Evolutionary conservation across 2,329 filamentous ascomycete species (phyloP).

Genomic region (Huntiella abstrusa): DNA sequence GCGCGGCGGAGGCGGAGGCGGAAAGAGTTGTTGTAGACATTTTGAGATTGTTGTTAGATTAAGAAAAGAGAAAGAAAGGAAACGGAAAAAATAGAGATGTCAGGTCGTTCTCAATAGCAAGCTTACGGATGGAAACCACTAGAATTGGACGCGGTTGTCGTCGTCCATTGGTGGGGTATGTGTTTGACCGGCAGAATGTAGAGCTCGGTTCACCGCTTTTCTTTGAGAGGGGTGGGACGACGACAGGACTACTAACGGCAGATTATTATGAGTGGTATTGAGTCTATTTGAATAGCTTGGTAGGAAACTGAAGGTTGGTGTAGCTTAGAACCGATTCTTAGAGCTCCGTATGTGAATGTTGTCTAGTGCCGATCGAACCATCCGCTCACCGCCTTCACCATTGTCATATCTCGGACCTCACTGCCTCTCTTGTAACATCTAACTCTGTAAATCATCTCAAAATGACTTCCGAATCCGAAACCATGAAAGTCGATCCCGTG

Average conservation of each 20-base stretch:
- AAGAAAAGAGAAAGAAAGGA: background rate
- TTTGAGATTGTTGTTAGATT: background rate
- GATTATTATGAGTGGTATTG: too few relatives aligned
- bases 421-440: background rate
- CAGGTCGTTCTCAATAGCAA: background rate
- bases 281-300: too few relatives aligned
- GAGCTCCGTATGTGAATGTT: too few relatives aligned
- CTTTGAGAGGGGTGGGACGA: too few relatives aligned
- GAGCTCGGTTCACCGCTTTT: too few relatives aligned
- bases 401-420: too few relatives aligned
- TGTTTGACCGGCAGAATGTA: too few relatives aligned
- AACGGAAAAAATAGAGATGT: background rate
- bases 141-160: background rate
- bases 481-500: slow-evolving; percentile 43
- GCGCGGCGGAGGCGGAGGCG: slow-evolving; percentile 33
- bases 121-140: background rate
- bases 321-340: too few relatives aligned
- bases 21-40: slow-evolving; percentile 25
- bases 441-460: background rate
- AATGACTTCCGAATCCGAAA: slow-evolving; percentile 12
- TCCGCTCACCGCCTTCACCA: too few relatives aligned
- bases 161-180: background rate
- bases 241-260: too few relatives aligned
- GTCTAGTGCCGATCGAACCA: too few relatives aligned
- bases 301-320: too few relatives aligned